Conservation (phyloP, 352 stramenopile genomes). For the Lagenidium sp. region DNA sequence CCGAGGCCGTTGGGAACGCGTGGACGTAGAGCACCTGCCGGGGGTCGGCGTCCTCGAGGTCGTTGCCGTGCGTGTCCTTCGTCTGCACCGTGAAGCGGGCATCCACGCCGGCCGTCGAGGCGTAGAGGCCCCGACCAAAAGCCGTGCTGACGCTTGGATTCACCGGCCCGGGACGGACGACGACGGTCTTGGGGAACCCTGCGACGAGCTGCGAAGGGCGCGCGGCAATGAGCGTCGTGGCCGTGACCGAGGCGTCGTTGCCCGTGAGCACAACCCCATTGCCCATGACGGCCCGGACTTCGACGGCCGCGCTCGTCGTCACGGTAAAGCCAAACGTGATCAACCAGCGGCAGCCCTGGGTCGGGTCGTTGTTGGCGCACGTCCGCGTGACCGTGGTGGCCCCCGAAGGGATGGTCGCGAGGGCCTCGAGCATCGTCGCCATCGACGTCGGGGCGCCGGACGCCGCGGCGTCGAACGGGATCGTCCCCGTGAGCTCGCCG, state of each 20-base stretch:
- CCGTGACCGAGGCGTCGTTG: constrained; percentile 43
- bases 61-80: constrained; percentile 80
- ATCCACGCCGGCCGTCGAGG: constrained; percentile 33
- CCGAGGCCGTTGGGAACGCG: constrained; percentile 33
- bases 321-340: constrained; percentile 35
- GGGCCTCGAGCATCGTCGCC: constrained; percentile 45
- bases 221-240: constrained; percentile 23
- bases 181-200: constrained; percentile 61
- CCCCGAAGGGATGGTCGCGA: constrained; percentile 40
- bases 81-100: constrained; percentile 67
- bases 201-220: constrained; percentile 23
- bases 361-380: constrained; percentile 31
- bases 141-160: constrained; percentile 72
- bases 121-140: constrained; percentile 52
- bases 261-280: constrained; percentile 21
- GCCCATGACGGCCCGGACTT: constrained; percentile 3
- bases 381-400: constrained; percentile 18
- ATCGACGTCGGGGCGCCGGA: too few relatives aligned
- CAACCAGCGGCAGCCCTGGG: constrained; percentile 58
- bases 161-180: constrained; percentile 32
- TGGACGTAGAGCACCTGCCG: constrained; percentile 25
- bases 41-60: constrained; percentile 34
- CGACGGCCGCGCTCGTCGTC: neutral
- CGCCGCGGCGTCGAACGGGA: constrained; percentile 23
- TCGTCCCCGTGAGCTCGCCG: constrained; percentile 1